Evolutionary conservation across 176 grass and related monocot species (phyloP).

Genomic region (Triticum aestivum): IWGSC_CS_RefSeq_v2.1 NC_057800.1:660714693-660715192

Average conservation of each 20-base stretch:
- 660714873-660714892: constrained; percentile 10
- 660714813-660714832: constrained; percentile 40
- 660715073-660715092: constrained; percentile 47
- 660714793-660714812: constrained; percentile 34
- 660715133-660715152: constrained; percentile 65
- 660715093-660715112: constrained; percentile 54
- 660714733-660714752: neutral
- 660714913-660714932: constrained; percentile 49
- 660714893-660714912: constrained; percentile 40
- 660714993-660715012: constrained; percentile 56
- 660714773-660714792: neutral
- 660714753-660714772: neutral
- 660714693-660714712: neutral
- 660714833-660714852: constrained; percentile 37
- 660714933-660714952: constrained; percentile 48
- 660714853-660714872: constrained; percentile 21
- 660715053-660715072: constrained; percentile 59
- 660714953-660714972: constrained; percentile 49
- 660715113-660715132: constrained; percentile 64
- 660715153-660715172: constrained; percentile 45
- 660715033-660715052: constrained; percentile 55
- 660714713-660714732: constrained; percentile 8
- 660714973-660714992: constrained; percentile 65
- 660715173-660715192: constrained; percentile 48
- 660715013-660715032: constrained; percentile 36